Base-by-base conservation (phyloP, 2,329 filamentous ascomycete species). In the Arthrobotrys pseudoclavata region DNA sequence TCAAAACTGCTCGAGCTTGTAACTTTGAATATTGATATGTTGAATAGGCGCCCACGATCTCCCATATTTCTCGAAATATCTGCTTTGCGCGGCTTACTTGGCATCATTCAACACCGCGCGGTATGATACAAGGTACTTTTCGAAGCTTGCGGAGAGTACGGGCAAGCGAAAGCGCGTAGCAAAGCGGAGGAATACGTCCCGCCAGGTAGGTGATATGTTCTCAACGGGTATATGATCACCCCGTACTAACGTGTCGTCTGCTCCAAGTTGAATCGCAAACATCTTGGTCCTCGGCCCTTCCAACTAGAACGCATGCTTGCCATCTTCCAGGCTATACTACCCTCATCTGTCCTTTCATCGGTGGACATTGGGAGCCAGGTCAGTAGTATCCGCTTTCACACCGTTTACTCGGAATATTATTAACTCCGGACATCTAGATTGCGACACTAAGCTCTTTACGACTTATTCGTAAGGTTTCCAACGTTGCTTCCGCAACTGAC, bases 1-100 rank as follows among this genome's bases (percentile, higher is more conserved):
- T 9, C 15, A 5, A n/a, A 29, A 15, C 10, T 40, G 5, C 37
- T 40, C 9, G 1, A n/a, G 13, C 2, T 15, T 3, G 29, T n/a
- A 31, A 62, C 24, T 24, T 7, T 52, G n/a, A 31, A 48, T 26
- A 26, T 29, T 69, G 37, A 76, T 47, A 15, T 47, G 80, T 79
- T 81, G 34, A 42, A 22, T 22, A 76, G 83, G 83, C 13, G 80
- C 83, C 0, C 86, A 86, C 76, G 84, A 86, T 45, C 83, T 96
- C 4, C 92, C 92, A 0, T 90, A 90, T 67, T 91, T 90, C 61
- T 90, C 92, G 1, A 91, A 92, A 47, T 88, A 92, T 66, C 87
- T 95, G 29, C 88, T 96, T 10, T 86, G 94, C 26, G 89, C 92
- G 40, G 91, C 92, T 2, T 96, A 96, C 84, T 88, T 96, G 2